These are phyloP conservation scores for Ilex asprella DNA, from an alignment of 257 asterid genomes.

Conservation along the genomic window DNA sequence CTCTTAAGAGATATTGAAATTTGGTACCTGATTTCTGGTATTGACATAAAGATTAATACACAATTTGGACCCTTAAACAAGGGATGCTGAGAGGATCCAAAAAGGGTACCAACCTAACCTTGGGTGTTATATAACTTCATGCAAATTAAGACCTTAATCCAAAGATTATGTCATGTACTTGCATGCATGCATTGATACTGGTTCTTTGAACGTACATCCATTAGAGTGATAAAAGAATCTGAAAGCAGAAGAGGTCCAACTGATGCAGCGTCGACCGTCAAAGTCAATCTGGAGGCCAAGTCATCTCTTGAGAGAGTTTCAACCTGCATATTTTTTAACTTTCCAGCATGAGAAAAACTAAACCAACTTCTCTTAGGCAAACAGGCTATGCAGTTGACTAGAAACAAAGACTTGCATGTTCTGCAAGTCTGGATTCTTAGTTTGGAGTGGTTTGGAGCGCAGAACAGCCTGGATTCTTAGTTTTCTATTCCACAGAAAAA, in stretches of 20 bases:
- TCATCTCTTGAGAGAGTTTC: slow-evolving; percentile 85
- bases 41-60: too few species aligned
- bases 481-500: too few species aligned
- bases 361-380: slow-evolving; percentile 3
- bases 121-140: too few species aligned
- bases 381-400: neutral
- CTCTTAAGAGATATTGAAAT: too few species aligned
- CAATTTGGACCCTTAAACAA: too few species aligned
- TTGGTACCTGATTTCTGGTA: too few species aligned
- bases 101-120: too few species aligned
- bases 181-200: neutral
- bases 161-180: neutral
- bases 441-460: too few species aligned
- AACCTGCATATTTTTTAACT: slow-evolving; percentile 45
- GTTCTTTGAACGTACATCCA: slow-evolving; percentile 57
- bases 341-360: slow-evolving; percentile 13
- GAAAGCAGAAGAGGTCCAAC: slow-evolving; percentile 80
- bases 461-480: too few species aligned
- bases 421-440: too few species aligned
- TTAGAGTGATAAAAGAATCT: slow-evolving; percentile 75
- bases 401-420: too few species aligned
- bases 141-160: neutral
- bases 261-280: slow-evolving; percentile 71
- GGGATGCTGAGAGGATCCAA: too few species aligned
- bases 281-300: slow-evolving; percentile 86